Percentiles rank a stretch among this genome's conserved stretches.
phyloP scores from a whole-genome alignment of 2,329 filamentous ascomycete species.

The Knoxdaviesia proteae region DNA sequence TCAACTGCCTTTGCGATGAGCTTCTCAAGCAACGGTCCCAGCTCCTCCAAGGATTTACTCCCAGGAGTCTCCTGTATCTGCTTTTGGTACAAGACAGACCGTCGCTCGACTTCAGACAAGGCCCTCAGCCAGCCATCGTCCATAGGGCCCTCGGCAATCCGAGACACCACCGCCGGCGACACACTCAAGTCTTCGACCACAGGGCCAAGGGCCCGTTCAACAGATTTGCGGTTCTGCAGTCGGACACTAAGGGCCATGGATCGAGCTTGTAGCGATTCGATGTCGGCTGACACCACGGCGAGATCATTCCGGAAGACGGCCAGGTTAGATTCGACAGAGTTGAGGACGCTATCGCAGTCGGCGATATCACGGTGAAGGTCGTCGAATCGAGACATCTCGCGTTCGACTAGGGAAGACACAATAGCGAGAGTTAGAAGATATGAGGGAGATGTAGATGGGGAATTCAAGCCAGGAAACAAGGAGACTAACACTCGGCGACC shows the following conservation, averaged over 20 bases:
- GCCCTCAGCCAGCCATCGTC: slow-evolving; percentile 78
- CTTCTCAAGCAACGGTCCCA: slow-evolving; percentile 68
- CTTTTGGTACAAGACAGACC: slow-evolving; percentile 49
- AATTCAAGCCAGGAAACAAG: background rate
- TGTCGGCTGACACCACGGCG: slow-evolving; percentile 79
- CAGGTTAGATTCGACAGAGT: slow-evolving; percentile 81
- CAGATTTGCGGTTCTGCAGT: slow-evolving; percentile 70
- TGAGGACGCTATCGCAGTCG: slow-evolving; percentile 81
- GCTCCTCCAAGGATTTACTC: slow-evolving; percentile 61
- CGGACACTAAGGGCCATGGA: slow-evolving; percentile 67
- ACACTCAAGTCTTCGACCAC: slow-evolving; percentile 84
- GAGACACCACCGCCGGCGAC: slow-evolving; percentile 61
- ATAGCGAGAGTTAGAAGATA: slow-evolving; percentile 6
- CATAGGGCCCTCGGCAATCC: slow-evolving; percentile 72
- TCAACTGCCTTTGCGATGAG: slow-evolving; percentile 71
- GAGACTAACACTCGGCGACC: no score
- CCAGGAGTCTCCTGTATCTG: slow-evolving; percentile 38
- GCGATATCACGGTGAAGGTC: slow-evolving; percentile 75
- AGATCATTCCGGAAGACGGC: slow-evolving; percentile 87
- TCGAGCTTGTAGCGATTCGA: slow-evolving; percentile 75
- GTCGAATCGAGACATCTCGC: slow-evolving; percentile 67
- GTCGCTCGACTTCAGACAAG: slow-evolving; percentile 64
- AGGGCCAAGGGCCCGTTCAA: slow-evolving; percentile 72
- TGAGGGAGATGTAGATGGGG: background rate
- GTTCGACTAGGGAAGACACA: slow-evolving; percentile 35